A percentile compares a stretch with the other conserved stretches of the same genome.
phyloP scores from a whole-genome alignment of 1,139 yeast genomes.

The Hyphopichia burtonii region DNA sequence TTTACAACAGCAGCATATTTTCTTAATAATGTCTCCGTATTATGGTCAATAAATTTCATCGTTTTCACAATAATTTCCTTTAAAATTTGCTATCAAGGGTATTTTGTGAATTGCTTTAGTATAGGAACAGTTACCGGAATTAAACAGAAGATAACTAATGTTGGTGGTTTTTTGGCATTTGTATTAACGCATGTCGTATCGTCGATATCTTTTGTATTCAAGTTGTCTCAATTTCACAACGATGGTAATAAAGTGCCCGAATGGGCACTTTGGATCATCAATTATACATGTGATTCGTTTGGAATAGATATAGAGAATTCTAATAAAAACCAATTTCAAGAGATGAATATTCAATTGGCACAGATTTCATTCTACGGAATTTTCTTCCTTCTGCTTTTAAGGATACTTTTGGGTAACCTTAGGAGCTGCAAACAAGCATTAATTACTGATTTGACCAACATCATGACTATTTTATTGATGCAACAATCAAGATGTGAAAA shows the following conservation, averaged over 20 bases:
- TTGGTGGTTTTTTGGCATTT: conserved; percentile 34
- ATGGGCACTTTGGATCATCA: conserved; percentile 28
- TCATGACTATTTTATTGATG: conserved; percentile 55
- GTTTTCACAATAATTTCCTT: conserved; percentile 34
- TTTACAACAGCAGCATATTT: conserved; percentile 48
- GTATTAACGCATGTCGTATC: conserved; percentile 37
- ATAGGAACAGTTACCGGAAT: conserved; percentile 4
- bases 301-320: conserved; percentile 13
- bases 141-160: conserved; percentile 13
- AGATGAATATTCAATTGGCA: conserved; percentile 27
- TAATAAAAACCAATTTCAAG: conserved; percentile 25
- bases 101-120: conserved; percentile 14
- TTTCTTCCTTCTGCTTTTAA: conserved; percentile 17
- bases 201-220: conserved; percentile 52
- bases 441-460: conserved; percentile 43
- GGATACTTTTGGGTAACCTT: conserved; percentile 27
- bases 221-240: conserved; percentile 52
- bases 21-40: conserved; percentile 26
- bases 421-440: conserved; percentile 23
- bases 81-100: conserved; percentile 29
- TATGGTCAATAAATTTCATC: conserved; percentile 50
- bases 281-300: conserved; percentile 24
- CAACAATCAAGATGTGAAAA: conserved; percentile 69
- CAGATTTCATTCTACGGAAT: conserved; percentile 23
- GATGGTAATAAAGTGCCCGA: conserved; percentile 53